Evolutionary conservation across 2,329 filamentous ascomycete species (phyloP), one percentile per base, ranked within the genome.

Genomic region (Biscogniauxia marginata): DNA sequence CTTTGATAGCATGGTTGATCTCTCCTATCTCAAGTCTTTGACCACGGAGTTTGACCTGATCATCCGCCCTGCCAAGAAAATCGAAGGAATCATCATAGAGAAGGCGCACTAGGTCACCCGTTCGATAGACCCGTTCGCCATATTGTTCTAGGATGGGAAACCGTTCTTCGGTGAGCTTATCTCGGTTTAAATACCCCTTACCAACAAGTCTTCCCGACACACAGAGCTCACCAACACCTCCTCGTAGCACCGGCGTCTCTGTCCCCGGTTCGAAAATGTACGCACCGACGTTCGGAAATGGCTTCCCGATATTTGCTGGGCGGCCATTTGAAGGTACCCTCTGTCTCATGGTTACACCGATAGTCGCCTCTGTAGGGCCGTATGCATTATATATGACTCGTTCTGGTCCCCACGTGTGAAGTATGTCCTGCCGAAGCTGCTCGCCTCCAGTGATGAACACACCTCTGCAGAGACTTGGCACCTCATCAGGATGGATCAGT

Each of bases 361-460:
- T 97, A 0, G 93, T 97, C 0, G 91, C 89, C 71, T 97, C 93
- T 0, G 93, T 97, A 1, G 93, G 93, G 0, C 93, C 93, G 62
- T 96, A 91, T 2, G 91, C 92, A 66, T 97, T 97, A 76, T 96
- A 93, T 13, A 98, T 92, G 46, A 92, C 91, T 1, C 81, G 81
- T 55, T 87, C 82, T 0, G 87, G 81, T 0, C 93, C 93, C 93
- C 93, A 97, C 0, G 79, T 82, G 65, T 96, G 89, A 1, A 97
- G 77, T 49, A 96, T 96, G 60, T 96, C 93, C 67, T 95, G 90
- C 64, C 91, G 93, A 18, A 97, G 76, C 51, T 90, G 86, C 70
- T 97, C 93, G 2, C 93, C 93, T 7, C 93, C 93, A 0, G 93
- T 96, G 62, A 97, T 96, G 70, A 97, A 97, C 0, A 96, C 89